Percentiles rank a stretch among this genome's conserved stretches.
Conservation (phyloP, 106 monocot genomes). For the Platanthera guangdongensis region DNA sequence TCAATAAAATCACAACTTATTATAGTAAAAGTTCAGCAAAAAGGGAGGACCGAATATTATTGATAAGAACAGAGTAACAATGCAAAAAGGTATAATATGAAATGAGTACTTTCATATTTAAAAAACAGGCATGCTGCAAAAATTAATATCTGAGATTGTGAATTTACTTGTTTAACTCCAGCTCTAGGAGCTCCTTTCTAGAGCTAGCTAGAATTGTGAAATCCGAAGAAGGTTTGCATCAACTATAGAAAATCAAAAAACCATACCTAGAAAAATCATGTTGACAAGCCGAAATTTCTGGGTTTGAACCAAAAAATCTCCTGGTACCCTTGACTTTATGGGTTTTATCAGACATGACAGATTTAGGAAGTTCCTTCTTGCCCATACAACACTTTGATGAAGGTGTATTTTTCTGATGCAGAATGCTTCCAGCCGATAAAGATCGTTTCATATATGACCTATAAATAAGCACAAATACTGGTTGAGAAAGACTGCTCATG, state of each 20-base stretch:
- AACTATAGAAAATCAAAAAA: background rate
- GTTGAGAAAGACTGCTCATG: background rate
- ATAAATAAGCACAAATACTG: conserved; percentile 16
- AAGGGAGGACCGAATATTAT: too few species aligned
- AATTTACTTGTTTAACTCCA: background rate
- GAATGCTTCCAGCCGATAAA: conserved; percentile 70
- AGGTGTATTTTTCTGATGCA: conserved; percentile 25
- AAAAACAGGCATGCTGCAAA: background rate
- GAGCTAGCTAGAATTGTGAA: background rate
- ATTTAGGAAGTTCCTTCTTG: conserved; percentile 16
- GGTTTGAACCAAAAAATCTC: conserved; percentile 34
- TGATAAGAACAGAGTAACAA: background rate
- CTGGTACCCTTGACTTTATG: conserved; percentile 15
- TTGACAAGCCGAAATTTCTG: conserved; percentile 42
- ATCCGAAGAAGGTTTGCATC: background rate
- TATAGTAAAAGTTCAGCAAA: background rate
- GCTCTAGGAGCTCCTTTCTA: background rate
- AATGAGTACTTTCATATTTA: background rate
- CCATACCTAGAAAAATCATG: conserved; percentile 45
- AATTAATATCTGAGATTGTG: background rate
- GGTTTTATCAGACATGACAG: conserved; percentile 17
- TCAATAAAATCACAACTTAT: background rate
- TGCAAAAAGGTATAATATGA: background rate
- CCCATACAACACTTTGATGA: conserved; percentile 17
- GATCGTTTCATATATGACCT: conserved; percentile 81